phyloP scores from a whole-genome alignment of 352 stramenopile genomes.

The Thalassiosira hispida region DNA sequence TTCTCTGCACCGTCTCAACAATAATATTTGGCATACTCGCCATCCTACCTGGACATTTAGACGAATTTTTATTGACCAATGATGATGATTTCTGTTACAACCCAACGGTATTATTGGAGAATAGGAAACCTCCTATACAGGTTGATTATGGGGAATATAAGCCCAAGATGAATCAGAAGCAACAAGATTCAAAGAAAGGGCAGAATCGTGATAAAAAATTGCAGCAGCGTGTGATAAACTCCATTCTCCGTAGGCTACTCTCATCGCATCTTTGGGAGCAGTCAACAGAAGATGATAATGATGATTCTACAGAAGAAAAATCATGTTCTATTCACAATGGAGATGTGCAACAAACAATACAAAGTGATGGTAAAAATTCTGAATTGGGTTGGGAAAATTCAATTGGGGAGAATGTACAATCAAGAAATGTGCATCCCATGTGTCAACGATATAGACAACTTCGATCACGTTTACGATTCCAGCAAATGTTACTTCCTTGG shows the following conservation, averaged over 20 bases:
- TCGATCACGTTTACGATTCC: slow-evolving; percentile 19
- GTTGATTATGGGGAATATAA: slow-evolving; percentile 1
- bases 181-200: not conserved
- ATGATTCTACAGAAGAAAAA: not conserved
- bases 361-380: not conserved
- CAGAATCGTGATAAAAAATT: not conserved
- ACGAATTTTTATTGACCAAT: slow-evolving; percentile 37
- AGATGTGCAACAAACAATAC: not conserved
- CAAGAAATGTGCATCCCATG: slow-evolving; percentile 27
- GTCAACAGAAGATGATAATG: not conserved
- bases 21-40: slow-evolving; percentile 11
- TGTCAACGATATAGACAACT: slow-evolving; percentile 38
- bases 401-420: not conserved
- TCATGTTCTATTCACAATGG: not conserved
- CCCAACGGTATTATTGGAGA: not conserved
- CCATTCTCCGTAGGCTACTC: slow-evolving; percentile 1
- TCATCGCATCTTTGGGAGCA: slow-evolving; percentile 22
- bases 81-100: slow-evolving; percentile 21
- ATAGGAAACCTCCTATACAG: not conserved
- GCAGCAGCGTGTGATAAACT: not conserved
- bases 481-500: slow-evolving; percentile 35
- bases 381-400: not conserved
- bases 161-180: not conserved
- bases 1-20: not conserved
- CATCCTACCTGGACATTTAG: slow-evolving; percentile 9